Evolutionary conservation across 331 rosid species (phyloP), one percentile per base, ranked within the genome.

Genomic region (Acacia concinna): DNA sequence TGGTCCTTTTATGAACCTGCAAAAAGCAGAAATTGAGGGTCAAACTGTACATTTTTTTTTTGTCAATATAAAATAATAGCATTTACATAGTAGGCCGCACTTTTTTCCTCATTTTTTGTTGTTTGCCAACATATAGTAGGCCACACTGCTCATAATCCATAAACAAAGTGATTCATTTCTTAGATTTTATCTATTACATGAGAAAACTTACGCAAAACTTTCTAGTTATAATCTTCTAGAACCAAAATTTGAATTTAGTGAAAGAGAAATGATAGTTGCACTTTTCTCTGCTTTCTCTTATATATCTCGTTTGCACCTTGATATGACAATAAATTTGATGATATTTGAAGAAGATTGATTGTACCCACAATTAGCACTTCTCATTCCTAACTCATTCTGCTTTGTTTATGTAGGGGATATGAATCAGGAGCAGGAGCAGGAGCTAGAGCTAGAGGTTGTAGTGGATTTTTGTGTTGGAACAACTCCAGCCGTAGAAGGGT

Each of bases 381-480:
- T 62, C n/a, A 15, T 60, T 21, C 67, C 17, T 34, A 75, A 65
- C 43, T 43, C 54, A 17, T 23, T 40, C 71, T 71, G 72, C 15
- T 37, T 37, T 63, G 78, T 83, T 79, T 82, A 67, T 83, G 75
- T 59, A 96, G 98, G 91, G 97, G 91, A 32, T 88, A 91, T 78
- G 98, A 96, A 85, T 90, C 97, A 49, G 84, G 97, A 31, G 78
- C 97, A 0, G 91, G 87, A 64, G 82, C 97, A 49, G 84, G 97
- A 31, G 78, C 97, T 0, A 90, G 87, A 64, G 82, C 71, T 34
- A 90, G 94, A 80, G 94, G 97, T 23, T 96, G 99, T 30, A 87
- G 91, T 40, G 89, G 94, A 64, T 89, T 93, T 85, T 87, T 96
- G 68, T 94, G 87, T 77, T 96, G 98, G 97, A 91, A 96, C 67